Percentiles rank a stretch among this genome's conserved stretches.
Evolutionary conservation across 2,329 filamentous ascomycete species (phyloP).

Genomic region (Trichoderma aggressivum): DNA sequence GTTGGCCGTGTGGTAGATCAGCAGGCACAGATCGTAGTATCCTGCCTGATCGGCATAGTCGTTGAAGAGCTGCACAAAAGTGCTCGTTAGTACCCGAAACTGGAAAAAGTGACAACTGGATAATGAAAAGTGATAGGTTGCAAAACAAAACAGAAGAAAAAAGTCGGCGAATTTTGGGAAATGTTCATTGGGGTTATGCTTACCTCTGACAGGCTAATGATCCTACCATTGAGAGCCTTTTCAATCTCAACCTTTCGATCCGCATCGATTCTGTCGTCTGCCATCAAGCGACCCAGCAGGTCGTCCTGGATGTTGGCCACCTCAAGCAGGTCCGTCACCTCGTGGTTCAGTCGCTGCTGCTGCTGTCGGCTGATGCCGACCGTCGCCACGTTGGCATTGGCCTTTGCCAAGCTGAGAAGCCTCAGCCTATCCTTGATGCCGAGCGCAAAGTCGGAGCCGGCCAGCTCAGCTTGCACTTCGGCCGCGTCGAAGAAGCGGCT

Average conservation of each 20-base stretch:
- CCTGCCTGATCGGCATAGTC: slow-evolving; percentile 83
- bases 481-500: slow-evolving; percentile 83
- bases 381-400: slow-evolving; percentile 83
- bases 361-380: slow-evolving; percentile 73
- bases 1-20: slow-evolving; percentile 89
- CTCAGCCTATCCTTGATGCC: slow-evolving; percentile 82
- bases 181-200: slow-evolving; percentile 31
- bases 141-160: not conserved
- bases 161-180: not conserved
- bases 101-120: not conserved
- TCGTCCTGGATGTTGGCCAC: slow-evolving; percentile 95
- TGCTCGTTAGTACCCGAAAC: slow-evolving; percentile 21
- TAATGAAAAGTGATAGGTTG: not conserved
- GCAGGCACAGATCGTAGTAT: slow-evolving; percentile 89
- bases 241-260: slow-evolving; percentile 64
- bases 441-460: slow-evolving; percentile 76
- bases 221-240: slow-evolving; percentile 68
- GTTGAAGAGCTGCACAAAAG: slow-evolving; percentile 71
- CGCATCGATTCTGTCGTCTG: slow-evolving; percentile 65
- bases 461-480: slow-evolving; percentile 77
- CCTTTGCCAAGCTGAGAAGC: slow-evolving; percentile 85
- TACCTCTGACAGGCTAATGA: slow-evolving; percentile 74
- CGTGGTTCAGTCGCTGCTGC: slow-evolving; percentile 80
- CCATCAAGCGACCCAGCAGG: slow-evolving; percentile 70
- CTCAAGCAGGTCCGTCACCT: slow-evolving; percentile 82